A percentile compares a stretch with the other conserved stretches of the same genome.
phyloP scores from a whole-genome alignment of 257 asterid genomes.

The Fraxinus anomala region DNA sequence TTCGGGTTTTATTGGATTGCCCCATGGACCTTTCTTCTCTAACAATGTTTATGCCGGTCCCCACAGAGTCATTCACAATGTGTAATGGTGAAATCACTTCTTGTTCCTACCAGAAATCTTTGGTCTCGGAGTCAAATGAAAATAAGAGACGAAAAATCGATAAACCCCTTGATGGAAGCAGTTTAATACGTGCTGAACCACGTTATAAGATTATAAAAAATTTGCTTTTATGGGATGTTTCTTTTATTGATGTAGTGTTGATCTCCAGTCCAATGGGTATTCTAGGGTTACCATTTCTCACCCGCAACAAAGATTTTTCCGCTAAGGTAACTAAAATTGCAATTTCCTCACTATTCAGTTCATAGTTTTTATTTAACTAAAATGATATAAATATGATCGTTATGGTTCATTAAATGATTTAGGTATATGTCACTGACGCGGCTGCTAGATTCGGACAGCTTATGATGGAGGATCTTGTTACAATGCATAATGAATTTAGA shows the following conservation, averaged over 20 bases:
- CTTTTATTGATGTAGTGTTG: conserved; percentile 69
- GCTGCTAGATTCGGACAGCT: conserved; percentile 71
- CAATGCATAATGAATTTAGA: conserved; percentile 72
- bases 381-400: conserved; percentile 15
- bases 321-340: conserved; percentile 58
- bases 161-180: conserved; percentile 39
- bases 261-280: conserved; percentile 79
- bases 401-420: conserved; percentile 27
- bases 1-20: conserved; percentile 68
- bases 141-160: conserved; percentile 32
- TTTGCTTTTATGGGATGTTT: conserved; percentile 58
- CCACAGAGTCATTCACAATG: conserved; percentile 29
- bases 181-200: conserved; percentile 70
- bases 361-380: conserved; percentile 16
- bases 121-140: conserved; percentile 26
- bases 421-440: conserved; percentile 89
- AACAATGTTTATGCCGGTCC: conserved; percentile 63
- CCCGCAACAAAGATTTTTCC: conserved; percentile 56
- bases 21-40: conserved; percentile 82
- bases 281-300: conserved; percentile 82
- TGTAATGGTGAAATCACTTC: conserved; percentile 23
- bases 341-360: conserved; percentile 14
- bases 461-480: conserved; percentile 79
- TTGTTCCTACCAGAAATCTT: conserved; percentile 28
- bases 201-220: conserved; percentile 57